Percentiles rank a stretch among this genome's conserved stretches.
phyloP scores from a whole-genome alignment of 2,329 filamentous ascomycete species.

The Leptodontidium sp. region DNA sequence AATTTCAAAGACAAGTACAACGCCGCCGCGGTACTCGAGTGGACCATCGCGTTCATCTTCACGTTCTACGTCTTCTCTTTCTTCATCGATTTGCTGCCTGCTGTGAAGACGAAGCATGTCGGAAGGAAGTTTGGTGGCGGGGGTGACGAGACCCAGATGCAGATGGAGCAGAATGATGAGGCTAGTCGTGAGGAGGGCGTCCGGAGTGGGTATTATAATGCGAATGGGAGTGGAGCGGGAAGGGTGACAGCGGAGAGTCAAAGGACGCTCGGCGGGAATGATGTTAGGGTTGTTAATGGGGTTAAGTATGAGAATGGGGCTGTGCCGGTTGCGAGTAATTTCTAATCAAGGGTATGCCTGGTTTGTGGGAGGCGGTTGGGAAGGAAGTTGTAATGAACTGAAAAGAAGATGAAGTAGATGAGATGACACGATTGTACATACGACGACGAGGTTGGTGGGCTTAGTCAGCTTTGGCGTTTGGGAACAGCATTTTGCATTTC shows the following conservation, averaged over 20 bases:
- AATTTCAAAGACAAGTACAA: conserved; percentile 62
- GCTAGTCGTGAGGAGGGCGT: conserved; percentile 14
- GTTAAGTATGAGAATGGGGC: conserved; percentile 25
- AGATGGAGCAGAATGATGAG: conserved; percentile 43
- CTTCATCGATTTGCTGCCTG: conserved; percentile 85
- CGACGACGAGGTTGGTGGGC: not conserved
- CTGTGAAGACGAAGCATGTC: conserved; percentile 48
- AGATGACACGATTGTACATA: conserved; percentile 14
- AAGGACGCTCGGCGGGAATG: conserved; percentile 34
- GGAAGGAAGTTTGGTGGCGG: conserved; percentile 30
- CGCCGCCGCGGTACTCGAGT: conserved; percentile 80
- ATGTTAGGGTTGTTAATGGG: conserved; percentile 31
- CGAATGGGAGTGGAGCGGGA: not conserved
- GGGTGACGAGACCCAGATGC: conserved; percentile 37
- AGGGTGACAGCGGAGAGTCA: conserved; percentile 33
- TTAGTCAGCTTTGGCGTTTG: conserved; percentile 12
- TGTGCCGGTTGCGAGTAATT: conserved; percentile 31
- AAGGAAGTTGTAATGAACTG: not conserved
- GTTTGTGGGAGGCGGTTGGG: not conserved
- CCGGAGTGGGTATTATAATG: conserved; percentile 4
- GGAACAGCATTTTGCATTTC: not conserved
- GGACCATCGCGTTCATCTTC: conserved; percentile 82
- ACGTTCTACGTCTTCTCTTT: conserved; percentile 90
- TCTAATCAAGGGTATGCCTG: conserved; percentile 18
- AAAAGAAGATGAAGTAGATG: not conserved